Base-by-base conservation (phyloP, 192 early-diverging fungal genomes). In the Funneliformis geosporum region DNA sequence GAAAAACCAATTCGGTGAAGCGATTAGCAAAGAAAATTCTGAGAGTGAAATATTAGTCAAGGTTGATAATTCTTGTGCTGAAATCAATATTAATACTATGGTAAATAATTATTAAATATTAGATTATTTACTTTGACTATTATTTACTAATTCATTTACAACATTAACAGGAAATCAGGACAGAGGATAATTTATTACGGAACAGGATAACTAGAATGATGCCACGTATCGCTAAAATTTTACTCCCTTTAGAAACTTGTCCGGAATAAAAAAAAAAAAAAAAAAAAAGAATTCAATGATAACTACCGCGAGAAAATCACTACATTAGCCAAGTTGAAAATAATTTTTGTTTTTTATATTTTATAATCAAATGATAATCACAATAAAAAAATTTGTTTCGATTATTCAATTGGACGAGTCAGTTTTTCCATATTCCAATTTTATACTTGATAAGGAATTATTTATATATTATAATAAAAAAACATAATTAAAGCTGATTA, bases 31-130 rank as follows among this genome's bases (percentile, higher is more conserved):
- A 67, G 25, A 25, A 27, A 64, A 78, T 66, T 78, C 76, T 16
- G 27, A 78, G 16, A 38, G 28, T 47, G 76, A 78, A 55, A 59
- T 78, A 9, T 16, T 78, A 12, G 23, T 78, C 46, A 67, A 46
- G 50, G 27, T 78, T 21, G 76, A 78, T 47, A 39, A 78, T 38
- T 18, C 14, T 25, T 46, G 23, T 47, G 76, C 76, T 11, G 64
- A 67, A 67, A 43, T 77, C 25, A 77, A 77, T 67, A 33, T 77
- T 44, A 67, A 44, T 16, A 77, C 76, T 25, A 27, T 77, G 62
- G 76, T 77, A 39, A 16, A 23, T 42, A 16, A 33, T 74, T 60
- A 50, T 11, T 74, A 73, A 55, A 59, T 44, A 21, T 39, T 38
- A 42, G 18, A 5, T 71, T 43, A 47, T 39, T 47, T 43, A 47